Base-by-base conservation (phyloP, 805 yeast species). In the Zygotorulaspora danielsina region DNA sequence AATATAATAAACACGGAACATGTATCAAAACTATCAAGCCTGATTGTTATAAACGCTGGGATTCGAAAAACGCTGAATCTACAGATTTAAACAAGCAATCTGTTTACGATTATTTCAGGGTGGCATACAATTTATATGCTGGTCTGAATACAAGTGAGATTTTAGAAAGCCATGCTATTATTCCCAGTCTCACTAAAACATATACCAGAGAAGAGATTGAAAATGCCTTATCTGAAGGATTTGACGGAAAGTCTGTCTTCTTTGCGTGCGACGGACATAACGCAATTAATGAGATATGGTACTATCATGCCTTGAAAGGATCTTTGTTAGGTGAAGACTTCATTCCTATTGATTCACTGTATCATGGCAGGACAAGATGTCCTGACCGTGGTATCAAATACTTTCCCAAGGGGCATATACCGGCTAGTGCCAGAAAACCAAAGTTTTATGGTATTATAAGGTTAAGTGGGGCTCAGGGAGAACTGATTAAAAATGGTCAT, bases 1-100 rank as follows among this genome's bases (percentile, higher is more conserved):
- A 89, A 63, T 89, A 76, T 71, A 88, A 89, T 67, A 89, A 89
- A 60, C 97, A 89, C 59, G 97, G 89, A 17, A 87, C 96, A 7
- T 89, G 97, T 64, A 79, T 88, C 72, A 76, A 80, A 34, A 87
- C 96, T 1, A 67, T 89, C 32, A 76, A 72, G 40, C 84, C 93
- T 3, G 50, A 61, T 4, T 89, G 97, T 61, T 88, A 87, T 61
- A 64, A 64, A 5, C 51, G 59, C 13, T 59, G 65, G 62, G 44
- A 50, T 17, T 38, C 45, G 11, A 39, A 36, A n/a, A 21, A 24
- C 11, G 34, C 25, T 6, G 19, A 31, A 3, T 15, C 30, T 18
- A 42, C 38, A 2, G 44, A 49, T 18, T 45, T 43, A 24, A 49
- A 51, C 6, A 51, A 61, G 30, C 49, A 59, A 37, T 57, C 68